Evolutionary conservation across 1,284 basidiomycete species (phyloP), one percentile per base, ranked within the genome.

Genomic region (Mrakiaceae sp.): DNA sequence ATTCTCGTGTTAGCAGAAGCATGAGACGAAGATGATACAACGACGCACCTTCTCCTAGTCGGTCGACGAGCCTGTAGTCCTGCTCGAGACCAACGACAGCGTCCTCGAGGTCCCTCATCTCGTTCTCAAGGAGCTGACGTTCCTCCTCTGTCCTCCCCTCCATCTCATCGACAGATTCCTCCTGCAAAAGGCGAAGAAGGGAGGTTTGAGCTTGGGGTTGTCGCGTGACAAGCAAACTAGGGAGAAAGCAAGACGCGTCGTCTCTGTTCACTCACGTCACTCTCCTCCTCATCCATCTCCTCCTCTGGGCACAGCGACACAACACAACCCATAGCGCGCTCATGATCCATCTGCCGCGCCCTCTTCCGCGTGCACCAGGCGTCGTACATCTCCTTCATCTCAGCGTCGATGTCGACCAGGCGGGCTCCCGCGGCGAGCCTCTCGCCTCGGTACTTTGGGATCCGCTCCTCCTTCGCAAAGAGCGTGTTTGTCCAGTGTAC

Each of bases 31-130:
- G 39, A 50, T 48, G 55, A 48, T 16, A 44, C 48, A 27, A 10
- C 47, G 43, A 68, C 77, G 63, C 62, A 80, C 81, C 83, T 68
- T 95, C 97, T 12, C 95, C 95, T 0, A 98, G 82, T 5, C 93
- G 83, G 77, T 98, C 95, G 42, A 98, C 77, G 40, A 98, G 80
- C 66, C 81, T 82, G 80, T 96, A 98, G 69, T 88, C 80, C n/a
- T 79, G 75, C 4, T 76, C 74, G 53, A 93, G 79, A 9, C 80
- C 74, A 0, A 86, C 85, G 2, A 94, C 83, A 12, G 82, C 72
- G 27, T 72, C 66, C 56, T 77, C 64, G 39, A 61, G 55, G n/a
- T 53, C 57, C 7, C 49, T 9, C 58, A 65, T 59, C 47, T 61
- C 64, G n/a, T 63, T 39, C 11, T 55, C 52, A 11, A 63, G 46